Conservation (phyloP, 495 filamentous ascomycete species). For the Cladorrhinum samala region DNA sequence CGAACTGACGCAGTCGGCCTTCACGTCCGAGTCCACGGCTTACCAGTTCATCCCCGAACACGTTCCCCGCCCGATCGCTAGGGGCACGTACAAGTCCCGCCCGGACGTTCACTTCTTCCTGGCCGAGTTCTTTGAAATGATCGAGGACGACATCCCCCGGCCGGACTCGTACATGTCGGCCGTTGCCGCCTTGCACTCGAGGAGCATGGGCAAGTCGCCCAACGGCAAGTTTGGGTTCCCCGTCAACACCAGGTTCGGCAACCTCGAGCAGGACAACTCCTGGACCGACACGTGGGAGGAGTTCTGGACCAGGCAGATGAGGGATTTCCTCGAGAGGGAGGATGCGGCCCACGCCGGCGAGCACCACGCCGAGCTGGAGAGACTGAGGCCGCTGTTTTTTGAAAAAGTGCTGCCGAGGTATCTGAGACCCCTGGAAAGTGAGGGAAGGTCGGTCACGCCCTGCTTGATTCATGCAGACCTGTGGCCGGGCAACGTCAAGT, state of each 20-base stretch:
- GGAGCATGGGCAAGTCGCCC: slow-evolving; percentile 34
- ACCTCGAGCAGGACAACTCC: slow-evolving; percentile 32
- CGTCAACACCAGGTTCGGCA: slow-evolving; percentile 39
- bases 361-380: slow-evolving; percentile 11
- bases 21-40: slow-evolving; percentile 12
- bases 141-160: slow-evolving; percentile 20
- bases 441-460: slow-evolving; percentile 37
- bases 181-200: slow-evolving; percentile 37
- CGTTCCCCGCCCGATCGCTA: slow-evolving; percentile 17
- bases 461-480: slow-evolving; percentile 42
- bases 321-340: slow-evolving; percentile 12
- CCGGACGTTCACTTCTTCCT: slow-evolving; percentile 22
- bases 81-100: slow-evolving; percentile 16
- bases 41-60: slow-evolving; percentile 21
- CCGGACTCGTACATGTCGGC: slow-evolving; percentile 24
- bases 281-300: slow-evolving; percentile 43
- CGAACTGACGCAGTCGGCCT: slow-evolving; percentile 11
- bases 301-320: slow-evolving; percentile 32
- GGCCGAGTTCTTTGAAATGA: slow-evolving; percentile 19
- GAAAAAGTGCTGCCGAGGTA: slow-evolving; percentile 34
- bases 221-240: slow-evolving; percentile 48
- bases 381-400: slow-evolving; percentile 18
- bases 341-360: slow-evolving; percentile 10
- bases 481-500: slow-evolving; percentile 42
- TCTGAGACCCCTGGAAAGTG: slow-evolving; percentile 32